phyloP scores from a whole-genome alignment of 345 rosid genomes.

The Gossypium raimondii region DNA sequence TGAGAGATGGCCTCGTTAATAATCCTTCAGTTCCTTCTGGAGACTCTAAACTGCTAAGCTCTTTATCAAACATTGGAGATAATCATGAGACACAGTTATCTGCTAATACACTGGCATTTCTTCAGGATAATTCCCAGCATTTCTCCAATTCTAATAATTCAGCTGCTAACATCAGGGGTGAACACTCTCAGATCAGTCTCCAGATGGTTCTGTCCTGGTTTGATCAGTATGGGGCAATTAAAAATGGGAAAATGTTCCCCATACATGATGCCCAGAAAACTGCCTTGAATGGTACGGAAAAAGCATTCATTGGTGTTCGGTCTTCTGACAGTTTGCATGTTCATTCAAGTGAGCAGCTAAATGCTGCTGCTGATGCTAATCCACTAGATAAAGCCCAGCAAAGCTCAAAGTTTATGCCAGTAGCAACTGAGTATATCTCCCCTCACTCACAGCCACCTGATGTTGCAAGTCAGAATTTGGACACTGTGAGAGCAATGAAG shows the following conservation, averaged over 20 bases:
- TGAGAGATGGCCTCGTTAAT: slow-evolving; percentile 30
- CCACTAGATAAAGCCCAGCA: slow-evolving; percentile 28
- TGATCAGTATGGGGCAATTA: slow-evolving; percentile 62
- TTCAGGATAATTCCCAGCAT: slow-evolving; percentile 20
- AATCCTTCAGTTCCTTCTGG: slow-evolving; percentile 23
- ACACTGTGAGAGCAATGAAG: slow-evolving; percentile 44
- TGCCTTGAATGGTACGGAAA: slow-evolving; percentile 40
- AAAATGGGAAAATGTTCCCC: slow-evolving; percentile 58
- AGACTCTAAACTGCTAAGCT: slow-evolving; percentile 33
- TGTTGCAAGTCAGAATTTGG: slow-evolving; percentile 31
- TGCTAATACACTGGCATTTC: slow-evolving; percentile 30
- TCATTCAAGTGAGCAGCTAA: slow-evolving; percentile 32
- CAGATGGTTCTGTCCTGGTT: slow-evolving; percentile 84
- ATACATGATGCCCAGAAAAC: slow-evolving; percentile 36
- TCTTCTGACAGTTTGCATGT: slow-evolving; percentile 38
- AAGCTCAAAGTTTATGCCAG: slow-evolving; percentile 25
- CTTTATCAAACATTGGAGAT: slow-evolving; percentile 30
- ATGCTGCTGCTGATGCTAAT: slow-evolving; percentile 30
- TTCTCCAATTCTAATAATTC: slow-evolving; percentile 29
- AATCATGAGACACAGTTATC: slow-evolving; percentile 26
- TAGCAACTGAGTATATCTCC: slow-evolving; percentile 34
- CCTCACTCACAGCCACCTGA: slow-evolving; percentile 35
- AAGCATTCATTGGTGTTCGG: slow-evolving; percentile 35
- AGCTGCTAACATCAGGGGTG: slow-evolving; percentile 34
- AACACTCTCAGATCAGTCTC: slow-evolving; percentile 53